phyloP scores from a whole-genome alignment of 1,139 yeast genomes.

The Taphrina communis region DNA sequence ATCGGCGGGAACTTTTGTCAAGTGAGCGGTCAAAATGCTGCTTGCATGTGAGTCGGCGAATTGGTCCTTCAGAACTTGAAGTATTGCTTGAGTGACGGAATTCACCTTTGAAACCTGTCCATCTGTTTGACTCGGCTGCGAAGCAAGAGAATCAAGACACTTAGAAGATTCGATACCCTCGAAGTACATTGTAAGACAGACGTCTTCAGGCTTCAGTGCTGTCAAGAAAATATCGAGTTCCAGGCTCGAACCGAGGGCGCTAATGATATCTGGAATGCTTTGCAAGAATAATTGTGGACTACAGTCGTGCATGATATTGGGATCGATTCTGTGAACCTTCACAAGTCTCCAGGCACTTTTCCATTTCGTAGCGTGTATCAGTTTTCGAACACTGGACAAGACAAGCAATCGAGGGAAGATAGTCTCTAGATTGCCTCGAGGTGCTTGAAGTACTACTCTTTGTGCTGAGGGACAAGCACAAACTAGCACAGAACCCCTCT shows the following conservation, averaged over 20 bases:
- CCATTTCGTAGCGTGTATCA: constrained; percentile 65
- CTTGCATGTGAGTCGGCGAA: constrained; percentile 69
- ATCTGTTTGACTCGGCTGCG: not conserved
- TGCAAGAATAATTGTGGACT: constrained; percentile 70
- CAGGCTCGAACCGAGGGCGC: constrained; percentile 72
- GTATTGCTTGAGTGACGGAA: constrained; percentile 72
- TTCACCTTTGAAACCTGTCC: constrained; percentile 64
- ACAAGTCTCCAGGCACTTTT: constrained; percentile 77
- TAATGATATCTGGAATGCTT: constrained; percentile 71
- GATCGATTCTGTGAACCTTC: constrained; percentile 87
- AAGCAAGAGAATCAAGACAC: not conserved
- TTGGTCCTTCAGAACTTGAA: constrained; percentile 61
- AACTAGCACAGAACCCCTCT: constrained; percentile 84
- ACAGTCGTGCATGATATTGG: constrained; percentile 88
- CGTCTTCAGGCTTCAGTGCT: constrained; percentile 69
- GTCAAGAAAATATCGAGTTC: constrained; percentile 82
- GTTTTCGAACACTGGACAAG: constrained; percentile 75
- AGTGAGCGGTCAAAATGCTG: constrained; percentile 86
- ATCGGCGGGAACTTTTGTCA: constrained; percentile 89
- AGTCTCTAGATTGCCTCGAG: constrained; percentile 94
- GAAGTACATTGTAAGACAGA: constrained; percentile 76
- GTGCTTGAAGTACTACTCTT: constrained; percentile 87
- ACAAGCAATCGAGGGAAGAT: constrained; percentile 93
- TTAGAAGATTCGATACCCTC: constrained; percentile 60
- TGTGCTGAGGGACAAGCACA: constrained; percentile 82